Conservation (phyloP, 176 grass and related monocot genomes). For the Bothriochloa decipiens region DNA sequence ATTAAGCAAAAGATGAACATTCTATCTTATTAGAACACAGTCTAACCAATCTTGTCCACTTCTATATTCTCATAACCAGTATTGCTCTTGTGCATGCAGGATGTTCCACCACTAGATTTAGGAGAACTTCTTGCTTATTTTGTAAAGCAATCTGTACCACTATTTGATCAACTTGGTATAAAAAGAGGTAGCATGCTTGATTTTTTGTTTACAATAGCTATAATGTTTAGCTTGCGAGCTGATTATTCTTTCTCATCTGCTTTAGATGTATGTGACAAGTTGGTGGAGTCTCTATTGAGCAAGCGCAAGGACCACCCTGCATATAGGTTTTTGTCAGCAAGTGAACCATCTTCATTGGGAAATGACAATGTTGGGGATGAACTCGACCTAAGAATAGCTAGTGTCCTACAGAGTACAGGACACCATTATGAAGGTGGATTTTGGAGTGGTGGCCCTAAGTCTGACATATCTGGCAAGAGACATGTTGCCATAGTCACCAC, state of each 20-base stretch:
- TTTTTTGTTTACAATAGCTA: conserved; percentile 30
- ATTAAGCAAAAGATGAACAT: neutral
- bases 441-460: conserved; percentile 55
- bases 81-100: conserved; percentile 59
- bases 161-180: conserved; percentile 92
- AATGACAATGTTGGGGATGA: conserved; percentile 59
- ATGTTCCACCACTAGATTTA: conserved; percentile 77
- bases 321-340: conserved; percentile 44
- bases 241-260: conserved; percentile 22
- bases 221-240: conserved; percentile 25
- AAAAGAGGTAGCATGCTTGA: conserved; percentile 67
- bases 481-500: conserved; percentile 96
- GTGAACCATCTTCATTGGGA: conserved; percentile 50
- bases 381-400: conserved; percentile 86
- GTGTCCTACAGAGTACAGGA: conserved; percentile 86
- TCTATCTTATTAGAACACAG: conserved; percentile 15
- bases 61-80: conserved; percentile 38
- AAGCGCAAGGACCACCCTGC: conserved; percentile 59
- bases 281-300: conserved; percentile 73
- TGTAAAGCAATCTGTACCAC: conserved; percentile 88
- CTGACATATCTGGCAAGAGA: conserved; percentile 49
- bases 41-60: conserved; percentile 13
- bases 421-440: conserved; percentile 74
- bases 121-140: conserved; percentile 86
- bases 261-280: conserved; percentile 78